Conservation (phyloP, 495 filamentous ascomycete species). For the Cairneyella variabilis region DNA sequence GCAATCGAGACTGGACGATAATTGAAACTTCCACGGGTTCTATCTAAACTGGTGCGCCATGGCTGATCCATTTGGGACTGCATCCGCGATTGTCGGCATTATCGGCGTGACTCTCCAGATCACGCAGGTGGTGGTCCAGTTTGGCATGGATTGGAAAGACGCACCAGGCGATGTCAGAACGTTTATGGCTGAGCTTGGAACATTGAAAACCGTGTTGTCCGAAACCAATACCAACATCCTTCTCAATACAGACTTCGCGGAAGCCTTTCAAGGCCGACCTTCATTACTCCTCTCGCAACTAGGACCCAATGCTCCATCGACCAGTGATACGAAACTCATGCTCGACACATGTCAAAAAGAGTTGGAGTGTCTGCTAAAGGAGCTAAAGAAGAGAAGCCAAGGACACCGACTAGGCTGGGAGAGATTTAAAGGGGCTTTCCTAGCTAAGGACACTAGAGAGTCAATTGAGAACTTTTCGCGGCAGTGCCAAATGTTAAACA, state of each 20-base stretch:
- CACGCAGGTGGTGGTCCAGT: slow-evolving; percentile 18
- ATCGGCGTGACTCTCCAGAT: slow-evolving; percentile 24
- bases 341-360: slow-evolving; percentile 12
- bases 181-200: slow-evolving; percentile 25
- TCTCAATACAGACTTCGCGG: slow-evolving; percentile 17
- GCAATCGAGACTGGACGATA: slow-evolving; percentile 10
- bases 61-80: slow-evolving; percentile 22
- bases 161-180: slow-evolving; percentile 24
- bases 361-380: slow-evolving; percentile 11
- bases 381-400: slow-evolving; percentile 18
- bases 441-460: slow-evolving; percentile 14
- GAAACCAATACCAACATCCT: slow-evolving; percentile 24
- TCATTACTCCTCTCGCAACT: slow-evolving; percentile 22
- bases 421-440: slow-evolving; percentile 17
- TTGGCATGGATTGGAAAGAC: slow-evolving; percentile 28
- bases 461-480: slow-evolving; percentile 20
- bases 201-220: slow-evolving; percentile 23
- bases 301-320: slow-evolving; percentile 10
- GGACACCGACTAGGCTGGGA: slow-evolving; percentile 6
- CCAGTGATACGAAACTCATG: slow-evolving; percentile 8
- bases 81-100: slow-evolving; percentile 21
- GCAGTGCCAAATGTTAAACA: slow-evolving; percentile 17
- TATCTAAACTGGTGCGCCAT: slow-evolving; percentile 4
- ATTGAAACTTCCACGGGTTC: slow-evolving; percentile 6
- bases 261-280: slow-evolving; percentile 20